Evolutionary conservation across 371 early-diverging fungal genomes (phyloP), one percentile per base, ranked within the genome.

Genomic region (Lichtheimia hyalospora): DNA sequence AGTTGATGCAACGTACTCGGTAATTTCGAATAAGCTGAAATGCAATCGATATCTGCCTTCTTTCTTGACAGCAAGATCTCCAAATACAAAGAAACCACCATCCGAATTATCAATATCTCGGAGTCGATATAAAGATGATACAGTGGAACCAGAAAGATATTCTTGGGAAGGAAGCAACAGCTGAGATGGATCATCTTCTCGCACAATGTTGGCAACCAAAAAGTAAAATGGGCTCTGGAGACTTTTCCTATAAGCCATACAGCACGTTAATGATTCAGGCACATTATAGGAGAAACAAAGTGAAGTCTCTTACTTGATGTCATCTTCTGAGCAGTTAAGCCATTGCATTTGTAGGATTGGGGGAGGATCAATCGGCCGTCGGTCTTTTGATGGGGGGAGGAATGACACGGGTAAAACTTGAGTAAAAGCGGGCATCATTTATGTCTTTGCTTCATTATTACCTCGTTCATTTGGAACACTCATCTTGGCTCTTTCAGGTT

Each of bases 51-150:
- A 97, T 10, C 73, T 66, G 15, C 98, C 97, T 63, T 94, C 93
- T 67, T 90, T 88, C 49, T 95, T 83, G 13, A 96, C 93, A 20
- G 92, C 90, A 39, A 98, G 74, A 65, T 98, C 98, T 10, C 94
- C 93, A 77, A 97, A 98, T 23, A 97, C 95, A 74, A 96, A 97
- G 71, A 95, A 96, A 10, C 93, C 95, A 27, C 94, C 97, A 49
- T 95, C 93, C 62, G 51, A 54, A 57, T 80, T 77, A 57, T 80
- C 81, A 20, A 77, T 56, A 54, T 80, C 73, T 15, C 75, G 63
- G 7, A 80, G 60, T 48, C 75, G 68, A 53, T 77, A 67, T 2
- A 75, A 59, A 13, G 81, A 80, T 6, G 77, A 76, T 10, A 77
- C 75, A 1, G 75, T 71, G 12, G 77, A 60, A n/a, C 81, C 81